A percentile compares a stretch with the other conserved stretches of the same genome.
These are phyloP conservation scores for Daldinia childiae DNA, from an alignment of 495 filamentous ascomycete genomes.

Conservation along the genomic window DNA sequence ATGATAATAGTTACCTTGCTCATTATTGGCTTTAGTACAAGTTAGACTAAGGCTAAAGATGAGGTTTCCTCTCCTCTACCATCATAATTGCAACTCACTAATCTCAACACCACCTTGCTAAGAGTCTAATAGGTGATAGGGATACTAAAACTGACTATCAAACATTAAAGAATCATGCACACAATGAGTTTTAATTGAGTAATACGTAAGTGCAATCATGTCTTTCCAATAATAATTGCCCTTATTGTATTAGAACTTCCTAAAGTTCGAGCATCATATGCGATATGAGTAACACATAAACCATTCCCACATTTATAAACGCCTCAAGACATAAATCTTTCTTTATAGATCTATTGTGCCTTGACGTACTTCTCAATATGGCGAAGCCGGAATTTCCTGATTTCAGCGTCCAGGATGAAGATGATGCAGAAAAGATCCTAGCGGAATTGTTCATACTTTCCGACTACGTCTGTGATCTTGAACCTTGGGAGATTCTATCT, in stretches of 20 bases:
- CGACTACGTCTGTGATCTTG: background rate
- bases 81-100: no score
- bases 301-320: background rate
- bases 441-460: background rate
- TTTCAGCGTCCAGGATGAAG: background rate
- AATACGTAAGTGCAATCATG: background rate
- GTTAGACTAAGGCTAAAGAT: no score
- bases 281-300: no score
- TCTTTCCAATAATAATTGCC: background rate
- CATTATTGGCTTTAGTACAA: no score
- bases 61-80: no score
- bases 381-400: background rate
- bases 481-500: background rate
- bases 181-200: background rate
- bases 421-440: background rate
- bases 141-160: background rate
- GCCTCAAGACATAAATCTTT: background rate
- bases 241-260: background rate
- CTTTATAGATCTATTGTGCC: background rate
- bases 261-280: background rate
- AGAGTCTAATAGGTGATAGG: no score
- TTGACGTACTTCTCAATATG: no score
- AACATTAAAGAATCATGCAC: background rate
- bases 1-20: background rate
- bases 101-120: no score